These are phyloP conservation scores for Cryptococcus sp. DNA, from an alignment of 1,284 basidiomycete species.

Conservation along the genomic window DNA sequence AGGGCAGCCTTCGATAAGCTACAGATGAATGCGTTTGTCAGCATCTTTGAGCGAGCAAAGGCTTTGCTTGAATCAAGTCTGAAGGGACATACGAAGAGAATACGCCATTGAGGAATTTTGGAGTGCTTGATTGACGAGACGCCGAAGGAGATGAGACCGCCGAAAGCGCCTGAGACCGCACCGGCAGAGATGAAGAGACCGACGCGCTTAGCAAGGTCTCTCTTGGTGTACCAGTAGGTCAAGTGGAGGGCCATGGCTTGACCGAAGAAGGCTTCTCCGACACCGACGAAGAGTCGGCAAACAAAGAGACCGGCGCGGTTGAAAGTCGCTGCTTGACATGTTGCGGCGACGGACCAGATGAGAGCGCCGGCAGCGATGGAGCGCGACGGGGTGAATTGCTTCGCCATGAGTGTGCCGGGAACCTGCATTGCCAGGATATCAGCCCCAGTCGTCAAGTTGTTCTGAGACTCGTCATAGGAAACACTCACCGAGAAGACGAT, in stretches of 20 bases:
- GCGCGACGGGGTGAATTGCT: conserved; percentile 47
- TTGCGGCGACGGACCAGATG: conserved; percentile 54
- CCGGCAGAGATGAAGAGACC: conserved; percentile 56
- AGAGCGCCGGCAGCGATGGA: conserved; percentile 52
- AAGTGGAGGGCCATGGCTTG: conserved; percentile 49
- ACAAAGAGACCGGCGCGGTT: conserved; percentile 50
- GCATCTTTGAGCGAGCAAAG: background rate
- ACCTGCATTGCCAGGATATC: conserved; percentile 12
- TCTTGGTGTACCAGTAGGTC: conserved; percentile 52
- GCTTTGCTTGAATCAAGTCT: background rate
- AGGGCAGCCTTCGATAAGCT: conserved; percentile 62
- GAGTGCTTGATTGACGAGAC: conserved; percentile 45
- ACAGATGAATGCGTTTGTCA: background rate
- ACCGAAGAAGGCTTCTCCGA: conserved; percentile 51
- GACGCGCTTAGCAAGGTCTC: conserved; percentile 54
- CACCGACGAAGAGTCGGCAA: conserved; percentile 53
- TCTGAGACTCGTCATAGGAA: conserved; percentile 9
- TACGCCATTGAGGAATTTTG: conserved; percentile 40
- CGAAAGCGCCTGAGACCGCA: conserved; percentile 48
- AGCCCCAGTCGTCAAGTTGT: background rate
- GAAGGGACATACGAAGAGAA: conserved; percentile 37
- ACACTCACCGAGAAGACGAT: conserved; percentile 47
- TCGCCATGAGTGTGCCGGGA: conserved; percentile 46
- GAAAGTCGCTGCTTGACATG: conserved; percentile 48
- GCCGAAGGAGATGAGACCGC: conserved; percentile 50